These are phyloP conservation scores for Talaromyces sp. DNA, from an alignment of 2,329 filamentous ascomycete genomes.

Conservation along the genomic window DNA sequence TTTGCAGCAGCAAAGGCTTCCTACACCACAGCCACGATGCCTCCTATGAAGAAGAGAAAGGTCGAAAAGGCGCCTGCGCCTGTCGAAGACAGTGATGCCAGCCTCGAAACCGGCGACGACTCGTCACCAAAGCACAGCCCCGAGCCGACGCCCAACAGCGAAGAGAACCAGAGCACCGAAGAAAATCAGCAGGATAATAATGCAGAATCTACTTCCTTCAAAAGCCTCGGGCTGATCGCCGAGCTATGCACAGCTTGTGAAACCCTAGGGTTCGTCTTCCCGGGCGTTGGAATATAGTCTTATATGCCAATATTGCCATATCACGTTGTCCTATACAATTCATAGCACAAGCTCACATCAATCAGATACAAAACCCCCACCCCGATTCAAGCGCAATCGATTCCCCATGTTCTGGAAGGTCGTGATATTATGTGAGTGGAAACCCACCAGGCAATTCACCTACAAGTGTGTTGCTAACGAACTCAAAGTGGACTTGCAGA, in stretches of 20 bases:
- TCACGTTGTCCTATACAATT: too few species aligned
- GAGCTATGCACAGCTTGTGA: conserved; percentile 86
- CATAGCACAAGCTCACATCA: too few species aligned
- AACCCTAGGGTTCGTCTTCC: conserved; percentile 57
- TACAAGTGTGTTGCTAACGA: too few species aligned
- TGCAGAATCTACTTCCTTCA: conserved; percentile 40
- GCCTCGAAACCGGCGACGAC: too few species aligned
- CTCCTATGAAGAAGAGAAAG: conserved; percentile 46
- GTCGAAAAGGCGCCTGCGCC: conserved; percentile 27
- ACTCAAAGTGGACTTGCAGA: conserved; percentile 71
- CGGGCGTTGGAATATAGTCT: too few species aligned
- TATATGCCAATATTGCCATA: too few species aligned
- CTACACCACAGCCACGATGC: conserved; percentile 33
- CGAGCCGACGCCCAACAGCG: conserved; percentile 1
- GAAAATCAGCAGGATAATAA: not conserved
- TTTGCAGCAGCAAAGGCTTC: conserved; percentile 9
- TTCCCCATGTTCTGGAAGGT: conserved; percentile 76
- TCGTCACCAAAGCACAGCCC: too few species aligned
- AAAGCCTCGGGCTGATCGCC: conserved; percentile 73
- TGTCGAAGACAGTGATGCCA: conserved; percentile 26
- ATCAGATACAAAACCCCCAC: conserved; percentile 75
- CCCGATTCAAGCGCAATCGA: conserved; percentile 83
- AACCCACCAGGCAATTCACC: too few species aligned
- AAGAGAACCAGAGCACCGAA: too few species aligned
- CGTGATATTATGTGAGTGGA: conserved; percentile 71